A percentile compares a stretch with the other conserved stretches of the same genome.
phyloP scores from a whole-genome alignment of 129 eudicot genomes.

The Tanacetum coccineum region DNA sequence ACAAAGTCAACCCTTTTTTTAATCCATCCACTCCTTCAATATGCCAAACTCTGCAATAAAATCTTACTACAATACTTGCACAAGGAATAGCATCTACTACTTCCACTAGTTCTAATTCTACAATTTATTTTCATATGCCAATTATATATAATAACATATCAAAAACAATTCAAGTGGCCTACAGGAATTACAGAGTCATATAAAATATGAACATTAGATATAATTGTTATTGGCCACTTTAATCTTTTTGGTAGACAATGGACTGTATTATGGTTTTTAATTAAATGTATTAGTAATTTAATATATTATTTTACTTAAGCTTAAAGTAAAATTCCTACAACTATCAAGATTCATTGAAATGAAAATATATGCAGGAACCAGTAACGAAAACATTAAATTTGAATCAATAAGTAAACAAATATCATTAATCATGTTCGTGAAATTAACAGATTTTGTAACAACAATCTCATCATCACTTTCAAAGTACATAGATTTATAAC shows the following conservation, averaged over 20 bases:
- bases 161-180: not conserved
- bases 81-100: not conserved
- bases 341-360: not conserved
- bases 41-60: too few species aligned
- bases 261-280: not conserved
- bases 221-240: not conserved
- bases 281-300: too few species aligned
- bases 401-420: conserved; percentile 20
- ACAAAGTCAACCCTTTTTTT: not conserved
- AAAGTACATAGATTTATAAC: conserved; percentile 17
- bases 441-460: conserved; percentile 27
- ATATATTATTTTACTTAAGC: not conserved
- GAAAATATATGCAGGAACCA: not conserved
- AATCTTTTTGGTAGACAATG: not conserved
- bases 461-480: conserved; percentile 11
- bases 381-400: not conserved
- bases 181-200: not conserved
- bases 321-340: not conserved
- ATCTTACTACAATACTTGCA: not conserved
- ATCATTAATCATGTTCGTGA: conserved; percentile 4
- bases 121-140: not conserved
- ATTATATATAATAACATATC: not conserved
- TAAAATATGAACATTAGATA: not conserved
- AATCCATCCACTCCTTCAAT: too few species aligned
- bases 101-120: not conserved